A percentile compares a stretch with the other conserved stretches of the same genome.
phyloP scores from a whole-genome alignment of 148 eudicot genomes.

The Rheum nobile region DNA sequence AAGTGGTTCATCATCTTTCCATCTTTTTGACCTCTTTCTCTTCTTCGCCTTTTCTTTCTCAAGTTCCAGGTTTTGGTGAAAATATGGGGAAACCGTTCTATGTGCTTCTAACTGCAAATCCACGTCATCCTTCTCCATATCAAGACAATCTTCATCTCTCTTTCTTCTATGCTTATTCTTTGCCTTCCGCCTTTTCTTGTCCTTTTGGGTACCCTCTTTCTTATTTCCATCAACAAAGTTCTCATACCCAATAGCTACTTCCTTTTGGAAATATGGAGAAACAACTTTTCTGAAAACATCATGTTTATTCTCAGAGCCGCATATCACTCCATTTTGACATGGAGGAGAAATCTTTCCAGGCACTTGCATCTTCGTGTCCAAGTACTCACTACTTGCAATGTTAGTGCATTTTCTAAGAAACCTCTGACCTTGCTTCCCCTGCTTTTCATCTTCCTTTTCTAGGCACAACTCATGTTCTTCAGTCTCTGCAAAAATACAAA shows the following conservation, averaged over 20 bases:
- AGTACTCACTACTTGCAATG: neutral
- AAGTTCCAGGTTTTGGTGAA: neutral
- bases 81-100: conserved; percentile 2
- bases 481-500: neutral
- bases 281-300: neutral
- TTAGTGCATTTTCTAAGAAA: neutral
- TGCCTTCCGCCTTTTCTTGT: neutral
- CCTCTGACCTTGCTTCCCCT: neutral
- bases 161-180: neutral
- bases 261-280: conserved; percentile 3
- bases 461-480: neutral
- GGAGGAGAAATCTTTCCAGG: neutral
- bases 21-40: neutral
- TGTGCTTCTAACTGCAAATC: neutral
- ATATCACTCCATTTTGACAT: neutral
- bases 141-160: neutral
- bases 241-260: conserved; percentile 2
- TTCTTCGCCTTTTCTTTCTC: neutral
- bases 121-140: neutral
- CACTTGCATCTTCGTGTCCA: neutral
- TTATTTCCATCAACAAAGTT: neutral
- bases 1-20: neutral
- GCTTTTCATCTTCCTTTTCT: neutral
- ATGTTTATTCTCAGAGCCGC: neutral
- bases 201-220: neutral